Evolutionary conservation across 139 green algal genomes (phyloP).

Genomic region (Eudorina sp.): DNA sequence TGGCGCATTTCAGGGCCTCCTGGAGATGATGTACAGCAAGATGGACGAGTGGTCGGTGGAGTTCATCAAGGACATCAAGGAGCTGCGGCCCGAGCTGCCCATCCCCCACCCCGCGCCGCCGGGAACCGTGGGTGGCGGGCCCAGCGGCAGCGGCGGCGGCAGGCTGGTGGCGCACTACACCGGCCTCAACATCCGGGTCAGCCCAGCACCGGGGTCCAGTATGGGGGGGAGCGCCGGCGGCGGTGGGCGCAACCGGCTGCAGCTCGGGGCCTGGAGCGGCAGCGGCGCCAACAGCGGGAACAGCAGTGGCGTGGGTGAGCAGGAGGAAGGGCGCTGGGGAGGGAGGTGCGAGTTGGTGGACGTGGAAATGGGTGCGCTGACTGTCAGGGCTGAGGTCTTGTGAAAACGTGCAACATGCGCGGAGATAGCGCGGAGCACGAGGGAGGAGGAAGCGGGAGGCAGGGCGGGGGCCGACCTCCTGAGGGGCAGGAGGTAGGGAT

Average conservation of each 20-base stretch:
- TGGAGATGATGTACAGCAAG: slow-evolving; percentile 88
- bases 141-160: background rate
- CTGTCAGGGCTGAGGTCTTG: no score
- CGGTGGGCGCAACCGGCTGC: background rate
- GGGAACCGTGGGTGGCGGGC: background rate
- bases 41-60: slow-evolving; percentile 61
- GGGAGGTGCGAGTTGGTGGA: no score
- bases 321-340: background rate
- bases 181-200: slow-evolving; percentile 52
- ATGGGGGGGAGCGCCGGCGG: background rate
- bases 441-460: no score
- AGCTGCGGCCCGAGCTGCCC: slow-evolving; percentile 2
- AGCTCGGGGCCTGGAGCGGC: background rate
- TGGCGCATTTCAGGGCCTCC: slow-evolving; percentile 84
- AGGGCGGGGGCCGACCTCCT: no score
- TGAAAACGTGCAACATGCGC: no score
- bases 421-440: no score
- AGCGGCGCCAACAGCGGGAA: background rate
- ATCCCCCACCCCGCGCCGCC: background rate
- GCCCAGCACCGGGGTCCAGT: background rate
- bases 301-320: background rate
- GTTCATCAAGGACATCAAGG: slow-evolving; percentile 32
- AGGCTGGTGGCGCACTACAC: background rate
- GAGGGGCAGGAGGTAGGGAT: no score
- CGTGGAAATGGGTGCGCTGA: no score